Base-by-base conservation (phyloP, 1,284 basidiomycete species). In the Ustilago curta region DNA sequence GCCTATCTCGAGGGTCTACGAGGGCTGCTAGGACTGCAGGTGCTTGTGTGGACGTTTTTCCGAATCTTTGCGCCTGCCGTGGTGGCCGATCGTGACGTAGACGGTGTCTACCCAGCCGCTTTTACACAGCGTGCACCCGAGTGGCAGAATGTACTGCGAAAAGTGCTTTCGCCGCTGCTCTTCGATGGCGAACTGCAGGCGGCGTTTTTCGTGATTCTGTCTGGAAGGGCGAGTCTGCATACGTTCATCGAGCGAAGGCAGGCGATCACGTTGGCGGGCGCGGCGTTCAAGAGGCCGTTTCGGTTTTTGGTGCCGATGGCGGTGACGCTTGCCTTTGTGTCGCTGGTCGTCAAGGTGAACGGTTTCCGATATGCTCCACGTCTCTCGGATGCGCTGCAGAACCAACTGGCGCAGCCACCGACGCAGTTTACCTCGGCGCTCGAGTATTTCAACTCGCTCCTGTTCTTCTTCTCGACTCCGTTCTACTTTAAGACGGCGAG, bases 11-110 rank as follows among this genome's bases (percentile, higher is more conserved):
- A 79, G 43, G 77, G 77, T 0, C 39, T 79, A 19, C 57, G 77
- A 1, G 79, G 79, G 12, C 25, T 80, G 4, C 47, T 81, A 0
- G 79, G 71, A 3, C 16, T 81, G 21, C 72, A 81, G 35, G 71
- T 75, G 29, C 51, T 80, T 21, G 32, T 81, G 0, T 81, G 73
- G 73, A 74, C 68, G 12, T 81, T 81, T 54, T 77, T 81, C 61
- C 71, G 79, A 18, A 48, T 78, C 42, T 76, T 81, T 53, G 77
- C 77, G 3, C 78, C 79, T 6, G 78, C 77, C n/a, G 55, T 79
- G 7, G 78, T 76, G 0, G 59, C 69, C 0, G 75, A 77, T 47
- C 60, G 72, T 14, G 77, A 79, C 12, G 14, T 64, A 0, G 71
- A 76, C 54, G 72, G 72, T 9, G 53, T 62, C n/a, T 68, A 68